Conservation (phyloP, 78 protist genomes). For the Dictyostelium brefeldianum region DNA sequence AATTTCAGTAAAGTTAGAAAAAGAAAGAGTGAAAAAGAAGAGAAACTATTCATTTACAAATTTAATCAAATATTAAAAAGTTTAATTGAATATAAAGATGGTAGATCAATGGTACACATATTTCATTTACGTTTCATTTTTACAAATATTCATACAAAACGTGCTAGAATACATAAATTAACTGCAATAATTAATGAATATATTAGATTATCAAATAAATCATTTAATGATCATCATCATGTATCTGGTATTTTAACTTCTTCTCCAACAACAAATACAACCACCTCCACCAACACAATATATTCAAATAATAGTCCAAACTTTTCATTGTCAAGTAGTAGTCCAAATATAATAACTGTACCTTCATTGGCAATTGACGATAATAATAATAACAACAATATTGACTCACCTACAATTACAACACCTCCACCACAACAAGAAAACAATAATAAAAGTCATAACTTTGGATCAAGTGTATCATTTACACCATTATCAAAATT, state of each 20-base stretch:
- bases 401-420: too few relatives aligned
- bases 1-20: constrained; percentile 36
- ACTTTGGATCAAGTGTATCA: background rate
- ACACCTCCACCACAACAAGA: too few relatives aligned
- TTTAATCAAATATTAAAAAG: constrained; percentile 20
- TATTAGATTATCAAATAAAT: constrained; percentile 43
- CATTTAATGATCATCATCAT: background rate
- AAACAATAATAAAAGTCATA: constrained; percentile 1
- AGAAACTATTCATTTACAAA: background rate
- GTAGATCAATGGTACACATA: constrained; percentile 72
- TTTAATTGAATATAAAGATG: constrained; percentile 60
- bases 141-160: constrained; percentile 12
- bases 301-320: background rate
- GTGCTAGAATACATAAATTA: constrained; percentile 23
- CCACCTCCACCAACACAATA: background rate
- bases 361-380: background rate
- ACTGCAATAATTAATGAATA: constrained; percentile 43
- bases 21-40: constrained; percentile 74
- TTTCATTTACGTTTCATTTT: constrained; percentile 69
- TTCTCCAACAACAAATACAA: background rate
- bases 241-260: background rate
- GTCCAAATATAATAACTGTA: background rate
- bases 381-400: background rate
- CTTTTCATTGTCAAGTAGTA: background rate
- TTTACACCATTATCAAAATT: background rate